Evolutionary conservation across 768 basidiomycete species (phyloP).

Genomic region (Pilatotrama ljubarskyi): DNA sequence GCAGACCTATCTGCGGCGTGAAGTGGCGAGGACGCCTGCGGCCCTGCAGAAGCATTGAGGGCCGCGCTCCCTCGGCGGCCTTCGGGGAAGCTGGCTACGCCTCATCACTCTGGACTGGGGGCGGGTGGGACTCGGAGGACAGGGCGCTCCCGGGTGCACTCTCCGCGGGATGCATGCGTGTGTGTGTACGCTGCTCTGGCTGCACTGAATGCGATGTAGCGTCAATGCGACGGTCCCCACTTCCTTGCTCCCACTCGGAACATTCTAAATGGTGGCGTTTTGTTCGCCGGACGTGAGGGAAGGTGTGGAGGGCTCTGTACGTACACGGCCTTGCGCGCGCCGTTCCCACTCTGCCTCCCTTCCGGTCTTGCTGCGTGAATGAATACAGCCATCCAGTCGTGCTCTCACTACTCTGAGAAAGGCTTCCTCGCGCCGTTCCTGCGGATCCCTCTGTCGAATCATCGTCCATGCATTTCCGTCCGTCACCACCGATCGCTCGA

Average conservation of each 20-base stretch:
- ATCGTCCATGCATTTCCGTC: slow-evolving; percentile 3
- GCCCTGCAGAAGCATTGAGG: neutral
- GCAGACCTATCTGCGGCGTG: neutral
- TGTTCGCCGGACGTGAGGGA: slow-evolving; percentile 3
- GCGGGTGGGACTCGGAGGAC: neutral
- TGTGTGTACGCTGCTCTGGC: neutral
- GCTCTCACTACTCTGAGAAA: neutral
- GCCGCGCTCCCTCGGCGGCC: neutral
- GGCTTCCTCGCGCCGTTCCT: neutral
- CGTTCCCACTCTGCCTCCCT: slow-evolving; percentile 8
- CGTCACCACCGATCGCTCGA: neutral
- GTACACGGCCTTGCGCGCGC: slow-evolving; percentile 6
- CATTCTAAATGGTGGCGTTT: slow-evolving; percentile 5
- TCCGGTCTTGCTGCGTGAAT: neutral
- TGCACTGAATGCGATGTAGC: slow-evolving; percentile 1
- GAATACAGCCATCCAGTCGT: neutral
- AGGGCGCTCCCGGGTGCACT: neutral
- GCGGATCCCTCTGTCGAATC: slow-evolving; percentile 6
- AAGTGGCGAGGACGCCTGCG: neutral
- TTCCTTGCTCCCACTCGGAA: neutral
- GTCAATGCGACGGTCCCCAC: neutral
- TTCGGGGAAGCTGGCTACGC: neutral
- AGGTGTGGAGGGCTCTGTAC: neutral
- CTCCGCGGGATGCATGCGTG: neutral
- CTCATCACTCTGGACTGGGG: neutral